A percentile compares a stretch with the other conserved stretches of the same genome.
phyloP scores from a whole-genome alignment of 306 rosid genomes.

The Dalbergia cochinchinensis region DNA sequence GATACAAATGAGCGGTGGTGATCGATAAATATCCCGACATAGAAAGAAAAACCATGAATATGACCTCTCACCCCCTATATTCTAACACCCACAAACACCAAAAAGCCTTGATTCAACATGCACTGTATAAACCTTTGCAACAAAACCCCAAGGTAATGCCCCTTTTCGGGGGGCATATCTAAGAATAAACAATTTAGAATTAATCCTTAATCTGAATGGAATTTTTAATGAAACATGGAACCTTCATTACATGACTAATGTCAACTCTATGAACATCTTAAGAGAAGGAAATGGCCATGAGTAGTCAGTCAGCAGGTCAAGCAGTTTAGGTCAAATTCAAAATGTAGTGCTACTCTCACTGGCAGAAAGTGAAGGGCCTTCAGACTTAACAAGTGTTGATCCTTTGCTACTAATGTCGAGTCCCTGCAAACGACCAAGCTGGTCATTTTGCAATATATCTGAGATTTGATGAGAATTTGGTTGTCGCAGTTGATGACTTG shows the following conservation, averaged over 20 bases:
- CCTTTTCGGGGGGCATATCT: conserved; percentile 63
- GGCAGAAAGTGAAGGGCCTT: conserved; percentile 87
- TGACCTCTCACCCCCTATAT: conserved; percentile 69
- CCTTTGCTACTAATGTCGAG: conserved; percentile 87
- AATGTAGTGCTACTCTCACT: conserved; percentile 91
- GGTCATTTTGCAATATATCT: conserved; percentile 82
- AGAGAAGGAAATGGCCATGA: conserved; percentile 55
- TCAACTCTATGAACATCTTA: conserved; percentile 79
- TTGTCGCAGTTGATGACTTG: conserved; percentile 68
- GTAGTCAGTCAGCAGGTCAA: conserved; percentile 90
- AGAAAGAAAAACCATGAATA: conserved; percentile 49
- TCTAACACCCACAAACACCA: conserved; percentile 58
- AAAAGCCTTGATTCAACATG: conserved; percentile 52
- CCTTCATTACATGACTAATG: conserved; percentile 66
- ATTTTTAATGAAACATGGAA: conserved; percentile 52
- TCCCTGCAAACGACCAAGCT: conserved; percentile 88
- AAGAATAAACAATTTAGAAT: conserved; percentile 73
- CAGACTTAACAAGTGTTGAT: conserved; percentile 72
- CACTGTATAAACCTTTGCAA: conserved; percentile 46
- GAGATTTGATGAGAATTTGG: conserved; percentile 69
- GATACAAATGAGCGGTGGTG: conserved; percentile 55
- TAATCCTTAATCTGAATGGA: conserved; percentile 56
- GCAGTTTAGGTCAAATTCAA: conserved; percentile 66
- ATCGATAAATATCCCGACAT: conserved; percentile 50
- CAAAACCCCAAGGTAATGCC: conserved; percentile 58